Evolutionary conservation across 1,284 basidiomycete genomes (phyloP).

Genomic region (Porogramme epimiltina): DNA sequence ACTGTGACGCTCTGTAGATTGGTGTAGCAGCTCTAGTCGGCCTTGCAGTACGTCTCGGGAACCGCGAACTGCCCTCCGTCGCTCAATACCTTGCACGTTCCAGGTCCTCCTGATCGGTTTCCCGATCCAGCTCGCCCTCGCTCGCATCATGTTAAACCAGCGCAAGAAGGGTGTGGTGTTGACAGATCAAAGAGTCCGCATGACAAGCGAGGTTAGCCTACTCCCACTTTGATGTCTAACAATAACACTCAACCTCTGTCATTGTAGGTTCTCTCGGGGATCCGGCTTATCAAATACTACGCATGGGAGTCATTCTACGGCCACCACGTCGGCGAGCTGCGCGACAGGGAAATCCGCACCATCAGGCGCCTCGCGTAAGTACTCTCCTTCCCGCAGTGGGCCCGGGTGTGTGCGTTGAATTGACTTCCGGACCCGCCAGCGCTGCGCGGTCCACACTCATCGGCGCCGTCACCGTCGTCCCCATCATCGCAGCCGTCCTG

Average conservation of each 20-base stretch:
- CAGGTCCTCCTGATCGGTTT: slow-evolving; percentile 58
- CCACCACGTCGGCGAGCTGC: slow-evolving; percentile 49
- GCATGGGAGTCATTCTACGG: slow-evolving; percentile 69
- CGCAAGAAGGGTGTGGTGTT: slow-evolving; percentile 68
- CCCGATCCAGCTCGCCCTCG: slow-evolving; percentile 65
- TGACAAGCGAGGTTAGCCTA: slow-evolving; percentile 54
- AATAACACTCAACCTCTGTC: neutral
- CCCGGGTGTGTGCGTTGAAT: neutral
- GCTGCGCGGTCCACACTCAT: slow-evolving; percentile 54
- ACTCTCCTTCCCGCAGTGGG: neutral
- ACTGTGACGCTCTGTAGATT: slow-evolving; percentile 38
- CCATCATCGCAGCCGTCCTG: slow-evolving; percentile 69
- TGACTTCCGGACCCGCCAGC: neutral
- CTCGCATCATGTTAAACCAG: slow-evolving; percentile 64
- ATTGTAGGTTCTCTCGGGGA: slow-evolving; percentile 57
- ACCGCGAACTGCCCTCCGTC: too few species aligned
- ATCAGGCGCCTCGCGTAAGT: slow-evolving; percentile 53
- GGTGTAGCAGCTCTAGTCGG: slow-evolving; percentile 75
- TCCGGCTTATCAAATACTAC: slow-evolving; percentile 62
- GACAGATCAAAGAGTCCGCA: slow-evolving; percentile 72
- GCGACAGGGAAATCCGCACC: slow-evolving; percentile 54
- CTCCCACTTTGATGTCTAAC: neutral
- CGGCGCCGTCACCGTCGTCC: slow-evolving; percentile 61
- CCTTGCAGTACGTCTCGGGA: slow-evolving; percentile 50
- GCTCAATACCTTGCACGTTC: neutral